phyloP scores from a whole-genome alignment of 805 yeast species.

The Candida awuae region DNA sequence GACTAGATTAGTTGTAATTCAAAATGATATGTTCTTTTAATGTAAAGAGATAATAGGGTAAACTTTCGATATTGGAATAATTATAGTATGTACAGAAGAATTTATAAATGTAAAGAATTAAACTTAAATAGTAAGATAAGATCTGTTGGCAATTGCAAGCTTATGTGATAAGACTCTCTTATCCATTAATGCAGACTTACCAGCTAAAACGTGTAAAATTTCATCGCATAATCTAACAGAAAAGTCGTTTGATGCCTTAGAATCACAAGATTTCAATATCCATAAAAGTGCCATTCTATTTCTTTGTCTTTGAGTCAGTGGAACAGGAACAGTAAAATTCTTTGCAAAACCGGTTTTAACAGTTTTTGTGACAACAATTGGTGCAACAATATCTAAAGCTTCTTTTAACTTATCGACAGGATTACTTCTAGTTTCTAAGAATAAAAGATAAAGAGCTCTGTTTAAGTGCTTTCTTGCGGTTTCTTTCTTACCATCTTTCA shows the following conservation, averaged over 20 bases:
- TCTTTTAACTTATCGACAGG: constrained; percentile 72
- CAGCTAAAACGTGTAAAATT: constrained; percentile 65
- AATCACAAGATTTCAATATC: constrained; percentile 79
- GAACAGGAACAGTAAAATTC: constrained; percentile 70
- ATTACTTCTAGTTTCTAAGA: constrained; percentile 62
- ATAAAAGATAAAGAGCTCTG: constrained; percentile 73
- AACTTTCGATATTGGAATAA: no score
- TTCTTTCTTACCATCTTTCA: constrained; percentile 87
- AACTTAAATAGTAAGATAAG: constrained; percentile 34
- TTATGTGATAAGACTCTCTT: constrained; percentile 78
- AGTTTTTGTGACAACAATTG: constrained; percentile 70
- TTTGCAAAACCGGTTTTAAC: constrained; percentile 83
- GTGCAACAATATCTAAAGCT: constrained; percentile 75
- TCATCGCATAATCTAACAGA: constrained; percentile 90
- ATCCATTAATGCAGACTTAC: constrained; percentile 76
- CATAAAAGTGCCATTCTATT: constrained; percentile 80
- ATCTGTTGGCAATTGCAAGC: constrained; percentile 81
- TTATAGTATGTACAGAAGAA: not conserved
- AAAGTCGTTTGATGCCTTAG: constrained; percentile 71
- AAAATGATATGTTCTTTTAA: no score
- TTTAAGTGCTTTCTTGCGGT: constrained; percentile 65
- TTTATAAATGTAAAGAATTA: constrained; percentile 4
- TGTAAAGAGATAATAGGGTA: no score
- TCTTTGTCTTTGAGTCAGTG: constrained; percentile 76
- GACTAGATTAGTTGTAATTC: no score